Percentiles rank a stretch among this genome's conserved stretches.
Conservation (phyloP, 169 alveolate genomes). For the Plasmodium knowlesi region DNA sequence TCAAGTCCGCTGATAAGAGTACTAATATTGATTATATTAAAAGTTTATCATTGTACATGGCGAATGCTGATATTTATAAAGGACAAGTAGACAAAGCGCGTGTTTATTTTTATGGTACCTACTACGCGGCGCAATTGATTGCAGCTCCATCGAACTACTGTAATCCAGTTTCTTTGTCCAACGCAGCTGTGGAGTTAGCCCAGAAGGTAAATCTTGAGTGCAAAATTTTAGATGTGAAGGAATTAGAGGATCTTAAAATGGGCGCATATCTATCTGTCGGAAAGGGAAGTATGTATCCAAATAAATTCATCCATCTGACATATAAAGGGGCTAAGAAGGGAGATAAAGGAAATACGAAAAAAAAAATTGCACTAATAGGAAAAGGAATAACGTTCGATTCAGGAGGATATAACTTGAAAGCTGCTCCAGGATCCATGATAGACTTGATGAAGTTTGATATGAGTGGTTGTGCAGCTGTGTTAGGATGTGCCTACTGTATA, state of each 20-base stretch:
- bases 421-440: constrained; percentile 79
- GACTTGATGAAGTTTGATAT: constrained; percentile 89
- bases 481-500: constrained; percentile 89
- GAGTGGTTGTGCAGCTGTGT: constrained; percentile 93
- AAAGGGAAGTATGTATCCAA: constrained; percentile 91
- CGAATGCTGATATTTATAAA: constrained; percentile 18
- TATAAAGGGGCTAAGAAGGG: constrained; percentile 77
- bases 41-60: constrained; percentile 1
- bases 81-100: constrained; percentile 28
- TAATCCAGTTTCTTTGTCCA: constrained; percentile 85
- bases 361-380: constrained; percentile 93
- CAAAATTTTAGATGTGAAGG: constrained; percentile 84
- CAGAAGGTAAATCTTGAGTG: constrained; percentile 82
- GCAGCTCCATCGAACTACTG: constrained; percentile 90
- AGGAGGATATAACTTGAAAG: constrained; percentile 94
- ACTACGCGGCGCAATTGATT: constrained; percentile 82
- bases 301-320: constrained; percentile 88
- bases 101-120: constrained; percentile 38
- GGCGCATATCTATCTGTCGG: constrained; percentile 90
- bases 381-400: constrained; percentile 95
- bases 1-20: constrained; percentile 31
- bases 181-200: constrained; percentile 81
- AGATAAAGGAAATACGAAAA: constrained; percentile 62
- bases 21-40: constrained; percentile 1
- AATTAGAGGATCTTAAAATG: constrained; percentile 88